These are phyloP conservation scores for Pyrenopolyporus hunteri DNA, from an alignment of 495 filamentous ascomycete genomes.

Conservation along the genomic window DNA sequence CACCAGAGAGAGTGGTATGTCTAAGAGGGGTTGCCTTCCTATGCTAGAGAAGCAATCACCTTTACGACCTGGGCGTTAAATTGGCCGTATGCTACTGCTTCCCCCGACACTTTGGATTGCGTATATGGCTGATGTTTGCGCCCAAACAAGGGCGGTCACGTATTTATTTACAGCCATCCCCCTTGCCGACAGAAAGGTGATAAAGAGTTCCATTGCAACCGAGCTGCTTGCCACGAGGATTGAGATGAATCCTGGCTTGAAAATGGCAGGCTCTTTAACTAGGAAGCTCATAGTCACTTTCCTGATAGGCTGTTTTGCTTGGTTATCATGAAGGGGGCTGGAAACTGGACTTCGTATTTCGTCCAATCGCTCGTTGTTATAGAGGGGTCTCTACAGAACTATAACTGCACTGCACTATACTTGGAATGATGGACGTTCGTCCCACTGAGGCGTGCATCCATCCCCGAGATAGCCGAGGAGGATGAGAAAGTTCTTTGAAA, in stretches of 20 bases:
- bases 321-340: constrained; percentile 37
- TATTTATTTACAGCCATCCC: constrained; percentile 21
- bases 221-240: constrained; percentile 8
- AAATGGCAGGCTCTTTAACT: constrained; percentile 14
- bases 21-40: not conserved
- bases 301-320: constrained; percentile 30
- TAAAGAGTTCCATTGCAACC: constrained; percentile 23
- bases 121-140: constrained; percentile 19
- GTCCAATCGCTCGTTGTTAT: constrained; percentile 47
- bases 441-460: constrained; percentile 25
- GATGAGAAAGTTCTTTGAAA: not conserved
- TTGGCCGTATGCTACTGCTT: constrained; percentile 17
- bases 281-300: constrained; percentile 14
- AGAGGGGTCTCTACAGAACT: not conserved
- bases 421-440: constrained; percentile 21
- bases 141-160: constrained; percentile 16
- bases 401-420: constrained; percentile 28
- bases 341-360: constrained; percentile 44
- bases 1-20: constrained; percentile 17
- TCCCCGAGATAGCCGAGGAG: constrained; percentile 18
- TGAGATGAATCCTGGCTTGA: constrained; percentile 13
- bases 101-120: constrained; percentile 13
- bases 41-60: constrained; percentile 2
- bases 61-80: not conserved
- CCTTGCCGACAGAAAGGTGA: constrained; percentile 11